A percentile compares a stretch with the other conserved stretches of the same genome.
Evolutionary conservation across 1,139 yeast species (phyloP).

Genomic region (Lipomyces yarrowii): DNA sequence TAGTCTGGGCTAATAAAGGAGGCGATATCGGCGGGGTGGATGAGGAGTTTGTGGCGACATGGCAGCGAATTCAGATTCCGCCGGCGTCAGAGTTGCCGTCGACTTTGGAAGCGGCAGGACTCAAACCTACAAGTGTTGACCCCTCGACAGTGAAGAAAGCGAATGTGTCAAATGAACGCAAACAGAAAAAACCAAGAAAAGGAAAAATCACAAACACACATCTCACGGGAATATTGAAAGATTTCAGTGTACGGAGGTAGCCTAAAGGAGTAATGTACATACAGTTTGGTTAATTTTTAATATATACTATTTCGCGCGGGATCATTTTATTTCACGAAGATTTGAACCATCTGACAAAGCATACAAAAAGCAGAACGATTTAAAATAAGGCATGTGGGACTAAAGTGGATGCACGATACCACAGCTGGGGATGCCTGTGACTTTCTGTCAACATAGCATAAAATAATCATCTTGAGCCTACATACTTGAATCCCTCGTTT

Average conservation of each 20-base stretch:
- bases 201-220: slow-evolving; percentile 95
- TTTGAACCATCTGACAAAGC: no score
- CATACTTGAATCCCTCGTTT: no score
- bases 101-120: slow-evolving; percentile 74
- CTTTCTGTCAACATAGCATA: no score
- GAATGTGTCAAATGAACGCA: slow-evolving; percentile 54
- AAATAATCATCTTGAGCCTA: no score
- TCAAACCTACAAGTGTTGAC: slow-evolving; percentile 95
- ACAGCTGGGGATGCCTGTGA: no score
- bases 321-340: neutral
- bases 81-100: slow-evolving; percentile 78
- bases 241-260: slow-evolving; percentile 45
- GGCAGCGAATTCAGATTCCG: slow-evolving; percentile 81
- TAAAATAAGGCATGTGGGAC: no score
- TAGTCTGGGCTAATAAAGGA: slow-evolving; percentile 86
- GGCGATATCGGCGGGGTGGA: slow-evolving; percentile 75
- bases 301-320: neutral
- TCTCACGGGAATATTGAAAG: slow-evolving; percentile 92
- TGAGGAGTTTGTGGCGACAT: slow-evolving; percentile 79
- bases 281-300: neutral
- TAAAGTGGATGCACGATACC: no score
- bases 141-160: slow-evolving; percentile 82
- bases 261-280: neutral
- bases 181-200: slow-evolving; percentile 88
- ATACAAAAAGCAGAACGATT: no score